Evolutionary conservation across 108 stramenopile genomes (phyloP), one percentile per base, ranked within the genome.

Genomic region (Pseudonitzschia multistriata): DNA sequence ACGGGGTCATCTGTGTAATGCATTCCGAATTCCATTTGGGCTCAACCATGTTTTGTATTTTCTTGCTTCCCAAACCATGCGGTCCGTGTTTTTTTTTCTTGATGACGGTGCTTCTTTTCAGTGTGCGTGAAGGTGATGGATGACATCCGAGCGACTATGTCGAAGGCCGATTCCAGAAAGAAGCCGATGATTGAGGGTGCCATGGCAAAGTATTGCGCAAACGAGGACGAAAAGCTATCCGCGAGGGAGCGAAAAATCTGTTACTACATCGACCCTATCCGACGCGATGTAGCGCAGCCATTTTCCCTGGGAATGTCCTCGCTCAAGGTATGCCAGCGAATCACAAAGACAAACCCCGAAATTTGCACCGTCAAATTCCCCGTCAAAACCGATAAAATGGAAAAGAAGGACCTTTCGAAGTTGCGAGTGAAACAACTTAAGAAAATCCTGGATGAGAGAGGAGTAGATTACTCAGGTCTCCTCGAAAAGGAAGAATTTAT

Each of bases 401-500:
- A 98, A 70, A 79, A 82, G 67, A 81, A 96, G 70, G 97, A 99
- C 72, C 87, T 97, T 77, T 87, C 76, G 61, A 96, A 97, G 81
- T 79, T 98, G 78, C 86, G 97, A 62, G 98, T 99, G 48, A 97
- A 97, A 86, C 95, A 98, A 80, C 78, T 99, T 19, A 98, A 98
- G 79, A 74, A 82, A 49, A 98, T 99, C 73, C 83, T 99, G 72
- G 70, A 83, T 39, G 97, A 98, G 65, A 82, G 97, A 74, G 99
- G 99, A 40, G 97, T 98, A 19, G 92, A 94, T 71, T 99, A 98
- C 84, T 87, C 86, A 59, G 97, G 97, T 49, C 98, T 98, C 76
- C 70, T 97, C 33, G 99, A 99, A 80, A 99, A 99, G 94, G 91
- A 85, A n/a, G 99, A 99, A 70, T 99, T 96, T 78, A 92, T 99